Conservation (phyloP, 805 yeast species). For the Wickerhamiella bombiphila region DNA sequence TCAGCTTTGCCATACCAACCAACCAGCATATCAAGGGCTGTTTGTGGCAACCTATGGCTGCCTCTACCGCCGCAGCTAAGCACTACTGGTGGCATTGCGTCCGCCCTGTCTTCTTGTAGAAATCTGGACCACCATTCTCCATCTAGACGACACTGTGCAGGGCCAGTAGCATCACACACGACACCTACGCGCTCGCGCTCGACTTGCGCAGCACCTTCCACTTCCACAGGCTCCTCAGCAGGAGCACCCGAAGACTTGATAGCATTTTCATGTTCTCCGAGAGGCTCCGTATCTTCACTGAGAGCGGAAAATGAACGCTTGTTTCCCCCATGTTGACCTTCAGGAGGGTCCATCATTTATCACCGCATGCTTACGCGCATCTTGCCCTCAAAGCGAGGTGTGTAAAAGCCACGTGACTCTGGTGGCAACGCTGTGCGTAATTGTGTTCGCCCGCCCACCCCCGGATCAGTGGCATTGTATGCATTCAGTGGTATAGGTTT, state of each 20-base stretch:
- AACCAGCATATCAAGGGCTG: conserved; percentile 3
- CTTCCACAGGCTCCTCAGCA: neutral
- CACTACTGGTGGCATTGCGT: conserved; percentile 4
- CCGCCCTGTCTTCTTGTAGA: neutral
- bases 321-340: no score
- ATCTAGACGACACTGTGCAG: neutral
- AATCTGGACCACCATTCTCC: conserved; percentile 3
- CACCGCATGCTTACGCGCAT: no score
- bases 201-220: neutral
- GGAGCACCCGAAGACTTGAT: neutral
- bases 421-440: no score
- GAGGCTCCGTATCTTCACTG: no score
- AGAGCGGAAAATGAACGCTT: neutral
- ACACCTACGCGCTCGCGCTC: neutral
- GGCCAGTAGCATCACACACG: neutral
- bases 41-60: conserved; percentile 3
- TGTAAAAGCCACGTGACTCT: no score
- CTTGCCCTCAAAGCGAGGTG: no score
- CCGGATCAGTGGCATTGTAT: no score
- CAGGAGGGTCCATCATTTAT: no score
- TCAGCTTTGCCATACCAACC: conserved; percentile 9
- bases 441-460: no score
- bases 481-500: neutral
- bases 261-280: no score
- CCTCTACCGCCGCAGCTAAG: conserved; percentile 9